Evolutionary conservation across 306 rosid species (phyloP), one percentile per base, ranked within the genome.

Genomic region (Dryas alaskensis): DNA sequence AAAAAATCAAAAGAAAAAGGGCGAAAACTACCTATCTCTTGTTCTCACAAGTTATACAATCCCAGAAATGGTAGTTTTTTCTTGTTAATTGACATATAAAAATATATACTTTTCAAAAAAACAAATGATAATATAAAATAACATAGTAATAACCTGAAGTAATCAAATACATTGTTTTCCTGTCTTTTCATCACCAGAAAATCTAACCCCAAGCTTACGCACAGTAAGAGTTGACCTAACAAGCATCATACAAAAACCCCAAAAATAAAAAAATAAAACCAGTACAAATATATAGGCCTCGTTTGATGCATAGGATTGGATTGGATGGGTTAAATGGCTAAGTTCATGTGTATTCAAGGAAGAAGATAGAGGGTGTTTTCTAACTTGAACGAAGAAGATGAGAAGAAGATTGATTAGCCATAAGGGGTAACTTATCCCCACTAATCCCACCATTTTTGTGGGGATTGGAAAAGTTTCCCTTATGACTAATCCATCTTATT

Each of bases 211-310:
- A 66, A 25, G 13, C 63, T 2, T 25, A 27, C 0, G 17, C 37
- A 65, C 22, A 55, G 10, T 16, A 55, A 46, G 7, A 19, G 45
- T 67, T 76, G 62, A 69, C 52, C 63, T 31, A 45, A 58, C 53
- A 47, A 76, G 49, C 61, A 67, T 52, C 60, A 31, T 42, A 40
- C 14, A 22, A 52, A 60, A 17, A 66, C 17, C 13, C 1, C 1
- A 16, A 47, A 47, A 19, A 49, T 1, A 46, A 4, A 31, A 25
- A 55, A 46, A 58, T 12, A 53, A 64, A 5, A 42, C 66, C 66
- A 39, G 47, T 39, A 4, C 6, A 16, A 27, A 4, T 0, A 10
- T 8, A 31, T 31, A 31, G 37, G 37, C 37, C 37, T 31, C 37
- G 3, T 31, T 31, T 31, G 37, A 31, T 31, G 37, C 37, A 31